Conservation (phyloP, 768 basidiomycete genomes). For the Clavaria fumosa region DNA sequence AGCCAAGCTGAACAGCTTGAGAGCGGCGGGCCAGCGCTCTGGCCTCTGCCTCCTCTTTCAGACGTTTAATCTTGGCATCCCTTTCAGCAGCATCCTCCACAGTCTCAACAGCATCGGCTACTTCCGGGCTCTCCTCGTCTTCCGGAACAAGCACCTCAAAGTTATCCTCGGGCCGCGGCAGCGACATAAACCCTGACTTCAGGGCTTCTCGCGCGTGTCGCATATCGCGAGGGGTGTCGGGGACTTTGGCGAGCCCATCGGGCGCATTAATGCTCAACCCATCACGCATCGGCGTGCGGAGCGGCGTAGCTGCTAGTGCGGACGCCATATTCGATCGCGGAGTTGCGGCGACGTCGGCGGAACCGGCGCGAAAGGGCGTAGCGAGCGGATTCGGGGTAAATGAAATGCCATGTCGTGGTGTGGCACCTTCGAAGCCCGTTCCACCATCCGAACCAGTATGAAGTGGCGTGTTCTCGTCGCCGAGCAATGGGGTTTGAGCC, state of each 20-base stretch:
- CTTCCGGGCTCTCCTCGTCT: conserved; percentile 51
- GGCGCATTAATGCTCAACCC: conserved; percentile 75
- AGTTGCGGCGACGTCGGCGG: conserved; percentile 33
- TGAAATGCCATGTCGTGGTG: conserved; percentile 78
- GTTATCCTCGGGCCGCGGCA: conserved; percentile 93
- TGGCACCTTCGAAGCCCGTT: conserved; percentile 90
- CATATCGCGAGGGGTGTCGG: conserved; percentile 66
- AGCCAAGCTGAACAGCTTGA: conserved; percentile 58
- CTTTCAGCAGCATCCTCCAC: conserved; percentile 91
- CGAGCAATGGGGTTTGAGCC: conserved; percentile 85
- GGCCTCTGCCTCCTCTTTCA: conserved; percentile 61
- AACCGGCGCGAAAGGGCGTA: conserved; percentile 51
- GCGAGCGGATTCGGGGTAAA: conserved; percentile 96
- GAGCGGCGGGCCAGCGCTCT: conserved; percentile 73
- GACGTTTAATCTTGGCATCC: conserved; percentile 54
- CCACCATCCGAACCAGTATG: conserved; percentile 60
- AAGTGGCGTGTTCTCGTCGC: conserved; percentile 94
- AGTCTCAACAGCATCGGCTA: conserved; percentile 17
- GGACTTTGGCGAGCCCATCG: conserved; percentile 37
- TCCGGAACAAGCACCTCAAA: conserved; percentile 90
- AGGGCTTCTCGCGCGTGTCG: conserved; percentile 48
- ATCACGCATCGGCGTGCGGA: conserved; percentile 92
- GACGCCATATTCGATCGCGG: conserved; percentile 30
- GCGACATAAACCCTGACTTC: conserved; percentile 60
- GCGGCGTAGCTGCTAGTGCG: conserved; percentile 52